Percentiles rank a stretch among this genome's conserved stretches.
These are phyloP conservation scores for Oleoguttula mirabilis DNA, from an alignment of 495 filamentous ascomycete species.

Conservation along the genomic window DNA sequence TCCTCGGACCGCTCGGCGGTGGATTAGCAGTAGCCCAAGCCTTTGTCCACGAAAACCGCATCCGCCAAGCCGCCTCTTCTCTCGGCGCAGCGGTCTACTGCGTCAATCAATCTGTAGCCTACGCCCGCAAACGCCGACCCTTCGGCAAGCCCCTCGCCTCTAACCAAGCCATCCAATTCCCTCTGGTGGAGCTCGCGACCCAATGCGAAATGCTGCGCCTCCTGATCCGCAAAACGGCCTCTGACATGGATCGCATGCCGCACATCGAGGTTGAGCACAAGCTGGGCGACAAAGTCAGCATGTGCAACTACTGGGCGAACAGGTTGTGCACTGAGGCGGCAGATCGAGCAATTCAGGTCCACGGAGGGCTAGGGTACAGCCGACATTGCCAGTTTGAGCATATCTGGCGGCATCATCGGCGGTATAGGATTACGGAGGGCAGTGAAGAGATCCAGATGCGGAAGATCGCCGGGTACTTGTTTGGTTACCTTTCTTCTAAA, in stretches of 20 bases:
- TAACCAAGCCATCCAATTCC: conserved; percentile 51
- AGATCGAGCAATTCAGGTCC: conserved; percentile 48
- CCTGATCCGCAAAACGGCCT: conserved; percentile 47
- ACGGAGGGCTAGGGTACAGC: conserved; percentile 37
- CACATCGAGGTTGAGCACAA: conserved; percentile 40
- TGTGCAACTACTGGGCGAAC: conserved; percentile 57
- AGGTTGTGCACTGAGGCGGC: conserved; percentile 45
- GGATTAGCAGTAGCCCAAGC: conserved; percentile 48
- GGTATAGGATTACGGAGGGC: conserved; percentile 33
- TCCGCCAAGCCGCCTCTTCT: conserved; percentile 47
- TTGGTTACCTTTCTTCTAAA: no score
- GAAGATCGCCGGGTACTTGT: conserved; percentile 32
- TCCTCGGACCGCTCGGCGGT: conserved; percentile 37
- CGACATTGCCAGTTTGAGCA: conserved; percentile 32
- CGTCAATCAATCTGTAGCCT: conserved; percentile 40
- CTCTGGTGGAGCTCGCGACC: conserved; percentile 46
- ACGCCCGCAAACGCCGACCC: conserved; percentile 39
- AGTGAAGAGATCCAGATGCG: conserved; percentile 36
- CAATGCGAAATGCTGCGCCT: conserved; percentile 48
- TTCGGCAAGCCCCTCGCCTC: conserved; percentile 44
- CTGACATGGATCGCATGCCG: conserved; percentile 45
- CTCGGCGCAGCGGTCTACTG: conserved; percentile 47
- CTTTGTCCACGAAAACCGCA: conserved; percentile 51
- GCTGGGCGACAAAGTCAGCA: conserved; percentile 44
- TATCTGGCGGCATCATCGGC: conserved; percentile 33